Evolutionary conservation across 352 stramenopile genomes (phyloP).

Genomic region (Phytopythium helicoides): DNA sequence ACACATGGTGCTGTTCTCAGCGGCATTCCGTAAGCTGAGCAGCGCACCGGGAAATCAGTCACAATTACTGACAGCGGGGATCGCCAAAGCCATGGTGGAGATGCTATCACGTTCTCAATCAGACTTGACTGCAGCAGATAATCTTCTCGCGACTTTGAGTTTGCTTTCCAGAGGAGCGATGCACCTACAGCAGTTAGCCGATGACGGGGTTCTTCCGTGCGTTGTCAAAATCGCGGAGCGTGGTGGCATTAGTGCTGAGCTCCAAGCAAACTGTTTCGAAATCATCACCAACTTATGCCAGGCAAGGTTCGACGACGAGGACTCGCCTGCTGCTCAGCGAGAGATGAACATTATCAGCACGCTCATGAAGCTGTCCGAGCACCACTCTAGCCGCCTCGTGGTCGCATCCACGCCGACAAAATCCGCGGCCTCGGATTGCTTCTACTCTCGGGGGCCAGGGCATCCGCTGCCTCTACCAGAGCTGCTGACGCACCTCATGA

Average conservation of each 20-base stretch:
- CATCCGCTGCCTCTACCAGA: conserved; percentile 26
- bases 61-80: conserved; percentile 34
- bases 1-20: conserved; percentile 43
- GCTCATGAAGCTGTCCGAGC: conserved; percentile 66
- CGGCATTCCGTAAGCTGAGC: conserved; percentile 53
- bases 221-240: conserved; percentile 50
- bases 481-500: conserved; percentile 62
- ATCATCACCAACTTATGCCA: conserved; percentile 71
- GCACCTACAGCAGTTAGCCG: conserved; percentile 40
- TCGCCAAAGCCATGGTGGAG: conserved; percentile 43
- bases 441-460: conserved; percentile 45
- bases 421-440: conserved; percentile 12
- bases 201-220: conserved; percentile 48
- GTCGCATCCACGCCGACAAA: not conserved
- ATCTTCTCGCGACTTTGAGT: conserved; percentile 47
- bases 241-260: conserved; percentile 14
- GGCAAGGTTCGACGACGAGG: conserved; percentile 50
- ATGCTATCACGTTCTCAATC: conserved; percentile 33
- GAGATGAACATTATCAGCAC: conserved; percentile 76
- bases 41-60: conserved; percentile 67
- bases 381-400: conserved; percentile 16
- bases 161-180: conserved; percentile 47
- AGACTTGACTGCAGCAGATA: conserved; percentile 29
- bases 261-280: conserved; percentile 63
- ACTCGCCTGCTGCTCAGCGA: conserved; percentile 11